phyloP scores from a whole-genome alignment of 2,329 filamentous ascomycete species.

The Sarocladium oryzae region DNA sequence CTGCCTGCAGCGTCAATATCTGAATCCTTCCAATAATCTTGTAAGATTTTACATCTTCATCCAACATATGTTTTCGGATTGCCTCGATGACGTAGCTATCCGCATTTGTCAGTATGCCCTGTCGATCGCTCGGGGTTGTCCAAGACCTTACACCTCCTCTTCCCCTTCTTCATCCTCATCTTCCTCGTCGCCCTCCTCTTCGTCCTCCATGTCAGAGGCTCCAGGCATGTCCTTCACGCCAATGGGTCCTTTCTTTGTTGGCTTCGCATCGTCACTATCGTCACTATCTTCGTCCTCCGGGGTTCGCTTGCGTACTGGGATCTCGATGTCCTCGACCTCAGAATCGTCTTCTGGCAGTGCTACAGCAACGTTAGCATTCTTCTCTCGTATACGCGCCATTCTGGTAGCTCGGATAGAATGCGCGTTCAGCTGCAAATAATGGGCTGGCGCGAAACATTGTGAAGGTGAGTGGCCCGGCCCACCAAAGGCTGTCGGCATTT shows the following conservation, averaged over 20 bases:
- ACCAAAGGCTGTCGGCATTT: no score
- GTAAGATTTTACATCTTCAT: slow-evolving; percentile 40
- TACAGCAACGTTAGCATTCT: not conserved
- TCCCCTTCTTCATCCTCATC: slow-evolving; percentile 30
- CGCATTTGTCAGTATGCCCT: slow-evolving; percentile 14
- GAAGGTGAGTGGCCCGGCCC: no score
- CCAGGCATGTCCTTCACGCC: slow-evolving; percentile 13
- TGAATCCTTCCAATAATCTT: no score
- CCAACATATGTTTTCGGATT: slow-evolving; percentile 60
- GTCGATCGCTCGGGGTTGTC: slow-evolving; percentile 18
- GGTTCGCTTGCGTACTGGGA: slow-evolving; percentile 3
- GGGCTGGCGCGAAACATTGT: not conserved
- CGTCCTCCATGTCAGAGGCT: slow-evolving; percentile 18
- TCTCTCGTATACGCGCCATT: not conserved
- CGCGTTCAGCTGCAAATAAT: not conserved
- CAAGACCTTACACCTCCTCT: slow-evolving; percentile 36
- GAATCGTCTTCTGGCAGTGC: slow-evolving; percentile 7
- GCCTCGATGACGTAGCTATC: slow-evolving; percentile 66
- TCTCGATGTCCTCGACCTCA: not conserved
- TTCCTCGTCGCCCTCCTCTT: slow-evolving; percentile 26
- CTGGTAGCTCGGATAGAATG: not conserved
- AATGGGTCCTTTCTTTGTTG: slow-evolving; percentile 11
- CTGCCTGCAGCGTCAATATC: slow-evolving; percentile 20
- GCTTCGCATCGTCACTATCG: not conserved
- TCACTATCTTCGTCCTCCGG: slow-evolving; percentile 8